Percentiles rank a stretch among this genome's conserved stretches.
phyloP scores from a whole-genome alignment of 202 grass and related monocot genomes.

The Musa balbisiana region DNA sequence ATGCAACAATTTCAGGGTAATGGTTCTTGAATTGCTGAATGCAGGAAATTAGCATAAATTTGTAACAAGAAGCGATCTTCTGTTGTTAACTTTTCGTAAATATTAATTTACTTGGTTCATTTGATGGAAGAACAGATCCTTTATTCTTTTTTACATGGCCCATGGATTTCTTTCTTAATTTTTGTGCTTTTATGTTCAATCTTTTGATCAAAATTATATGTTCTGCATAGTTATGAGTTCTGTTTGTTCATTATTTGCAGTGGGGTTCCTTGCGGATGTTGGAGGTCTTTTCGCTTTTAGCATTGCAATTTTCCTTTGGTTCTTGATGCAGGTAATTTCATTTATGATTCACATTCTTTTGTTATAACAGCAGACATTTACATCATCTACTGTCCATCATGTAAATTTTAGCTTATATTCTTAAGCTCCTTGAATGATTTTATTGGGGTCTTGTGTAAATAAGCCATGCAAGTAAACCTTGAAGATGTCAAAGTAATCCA shows the following conservation, averaged over 20 bases:
- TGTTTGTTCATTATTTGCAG: constrained; percentile 44
- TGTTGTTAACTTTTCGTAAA: too few relatives aligned
- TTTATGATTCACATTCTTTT: background rate
- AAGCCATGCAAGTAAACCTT: background rate
- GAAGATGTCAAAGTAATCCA: background rate
- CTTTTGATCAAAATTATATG: constrained; percentile 6
- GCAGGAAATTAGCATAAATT: too few relatives aligned
- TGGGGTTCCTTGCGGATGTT: constrained; percentile 79
- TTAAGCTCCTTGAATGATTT: background rate
- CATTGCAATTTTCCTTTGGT: constrained; percentile 63
- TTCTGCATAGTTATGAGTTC: constrained; percentile 10
- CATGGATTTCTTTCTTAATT: too few relatives aligned
- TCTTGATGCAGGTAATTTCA: constrained; percentile 77
- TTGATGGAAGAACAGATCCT: background rate
- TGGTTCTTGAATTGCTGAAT: too few relatives aligned
- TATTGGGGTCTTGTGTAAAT: background rate
- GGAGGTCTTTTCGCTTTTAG: constrained; percentile 88
- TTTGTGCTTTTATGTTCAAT: background rate
- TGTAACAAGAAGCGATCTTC: too few relatives aligned
- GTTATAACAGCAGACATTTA: background rate
- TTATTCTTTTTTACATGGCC: background rate
- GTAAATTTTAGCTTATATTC: background rate
- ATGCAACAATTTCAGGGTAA: too few relatives aligned
- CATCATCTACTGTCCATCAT: background rate
- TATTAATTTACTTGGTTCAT: too few relatives aligned